These are phyloP conservation scores for Zopfia rhizophila DNA, from an alignment of 2,329 filamentous ascomycete genomes.

Conservation along the genomic window DNA sequence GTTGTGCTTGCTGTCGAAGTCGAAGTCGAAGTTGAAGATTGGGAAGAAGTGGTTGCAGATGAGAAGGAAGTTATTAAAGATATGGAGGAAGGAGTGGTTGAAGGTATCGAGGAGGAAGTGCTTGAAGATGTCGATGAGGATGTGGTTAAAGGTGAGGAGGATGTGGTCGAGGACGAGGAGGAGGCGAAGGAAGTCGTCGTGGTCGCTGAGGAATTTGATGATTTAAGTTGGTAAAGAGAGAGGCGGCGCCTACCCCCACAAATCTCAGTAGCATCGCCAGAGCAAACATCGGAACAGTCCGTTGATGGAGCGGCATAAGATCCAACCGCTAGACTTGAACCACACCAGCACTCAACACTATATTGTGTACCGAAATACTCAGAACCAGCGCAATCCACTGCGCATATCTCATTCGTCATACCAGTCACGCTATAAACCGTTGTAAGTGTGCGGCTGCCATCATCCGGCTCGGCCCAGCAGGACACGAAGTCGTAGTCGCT, in stretches of 20 bases:
- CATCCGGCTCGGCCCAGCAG: too few species aligned
- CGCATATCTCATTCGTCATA: too few species aligned
- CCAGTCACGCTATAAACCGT: too few species aligned
- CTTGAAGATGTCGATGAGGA: too few species aligned
- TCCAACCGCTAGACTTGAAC: conserved; percentile 40
- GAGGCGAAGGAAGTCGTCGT: conserved; percentile 32
- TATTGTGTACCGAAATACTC: conserved; percentile 64
- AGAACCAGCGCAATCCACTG: too few species aligned
- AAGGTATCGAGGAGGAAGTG: too few species aligned
- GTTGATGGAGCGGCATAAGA: conserved; percentile 52
- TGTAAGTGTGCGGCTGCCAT: too few species aligned
- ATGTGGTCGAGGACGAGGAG: conserved; percentile 25
- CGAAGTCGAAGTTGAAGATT: conserved; percentile 21
- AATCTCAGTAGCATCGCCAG: conserved; percentile 60
- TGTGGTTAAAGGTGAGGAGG: conserved; percentile 27
- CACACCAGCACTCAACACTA: conserved; percentile 65
- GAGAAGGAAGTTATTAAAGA: conserved; percentile 31
- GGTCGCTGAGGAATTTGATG: conserved; percentile 54
- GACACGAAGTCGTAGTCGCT: too few species aligned
- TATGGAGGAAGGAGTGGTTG: too few species aligned
- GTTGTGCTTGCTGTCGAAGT: too few species aligned
- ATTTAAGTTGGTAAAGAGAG: conserved; percentile 48
- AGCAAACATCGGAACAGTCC: conserved; percentile 64
- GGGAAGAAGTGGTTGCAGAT: conserved; percentile 30
- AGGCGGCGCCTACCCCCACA: conserved; percentile 64